Base-by-base conservation (phyloP, 768 basidiomycete species). In the Russula sp. region DNA sequence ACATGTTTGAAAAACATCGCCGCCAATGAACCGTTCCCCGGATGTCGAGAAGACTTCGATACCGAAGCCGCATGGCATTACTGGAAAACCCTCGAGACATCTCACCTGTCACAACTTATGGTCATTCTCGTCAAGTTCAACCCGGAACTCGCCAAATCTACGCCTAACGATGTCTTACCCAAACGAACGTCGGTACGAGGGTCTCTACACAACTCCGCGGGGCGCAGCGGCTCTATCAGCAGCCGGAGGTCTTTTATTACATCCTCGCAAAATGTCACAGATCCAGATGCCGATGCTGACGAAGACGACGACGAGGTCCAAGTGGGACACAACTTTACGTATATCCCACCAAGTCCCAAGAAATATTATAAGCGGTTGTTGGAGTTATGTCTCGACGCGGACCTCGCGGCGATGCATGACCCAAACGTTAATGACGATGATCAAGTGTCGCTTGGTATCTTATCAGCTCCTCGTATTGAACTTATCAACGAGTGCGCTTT, bases 381-480 rank as follows among this genome's bases (percentile, higher is more conserved):
- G 32, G 87, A 92, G 72, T 79, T 83, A 60, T 94, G 94, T 72
- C 83, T 99, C 52, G 80, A 87, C 28, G 81, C 83, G 30, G 97
- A 99, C 73, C 78, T 98, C 63, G 92, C 93, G 71, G 83, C 87
- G 42, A 93, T 99, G 90, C 80, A 89, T 55, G 89, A 89, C 52
- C 89, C 92, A 5, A 89, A 90, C 62, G 88, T 98, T n/a, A 89
- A 93, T 52, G 92, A 94, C 69, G 90, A 92, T 69, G 92, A 98
- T 69, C 94, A 98, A 77, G 96, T 99, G 18, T 92, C 94, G 0
- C 78, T 98, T 42, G 91, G 92, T 8, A 98, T 99, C 62, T 76
- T 99, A 20, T 92, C 92, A 4, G 72, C 82, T 1, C 73, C 82
- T 13, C 92, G 98, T 72, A 79, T 92, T 48, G 89, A 90, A 62